Evolutionary conservation across 176 grass and related monocot species (phyloP), one percentile per base, ranked within the genome.

Genomic region (Zizania latifolia): DNA sequence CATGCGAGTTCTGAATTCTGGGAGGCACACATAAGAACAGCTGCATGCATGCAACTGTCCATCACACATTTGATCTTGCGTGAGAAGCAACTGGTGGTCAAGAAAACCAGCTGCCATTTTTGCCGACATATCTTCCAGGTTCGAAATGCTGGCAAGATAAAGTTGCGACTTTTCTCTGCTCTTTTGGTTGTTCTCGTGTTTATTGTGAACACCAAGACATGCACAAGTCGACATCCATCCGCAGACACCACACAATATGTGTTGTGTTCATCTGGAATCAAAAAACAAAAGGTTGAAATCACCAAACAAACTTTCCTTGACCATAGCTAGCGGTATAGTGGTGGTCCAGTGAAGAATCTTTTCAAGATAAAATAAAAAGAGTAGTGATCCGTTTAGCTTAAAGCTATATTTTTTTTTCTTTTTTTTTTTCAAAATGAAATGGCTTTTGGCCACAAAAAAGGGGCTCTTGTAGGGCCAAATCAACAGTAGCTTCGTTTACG

Each of bases 281-380:
- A 53, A 53, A 65, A 65, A 37, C 60, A 46, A 77, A 71, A 71
- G 8, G 39, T n/a, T 35, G 23, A 66, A 78, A 56, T 14, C 63
- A 23, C 63, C 26, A 8, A 54, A 21, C 1, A 0, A 65, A 27
- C 64, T 50, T 43, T 40, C 37, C 45, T 26, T 71, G 61, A 14
- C 16, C 23, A 26, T 31, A 56, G 19, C 13, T 37, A 7, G 15
- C 22, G 48, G 21, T 19, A 35, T 29, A 37, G 33, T 64, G 23
- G 35, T 74, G 46, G 70, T 65, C 46, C 58, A 81, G 16, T 2
- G 1, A 60, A 65, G 45, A 55, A 62, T 62, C 17, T 70, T 67
- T 60, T 3, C 0, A 11, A 36, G 53, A 12, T 59, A 33, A 13
- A 80, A 5, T 1, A 80, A 24, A 70, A 16, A 21, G 19, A 3